phyloP scores from a whole-genome alignment of 345 rosid species.

The Carallia pectinifolia region DNA sequence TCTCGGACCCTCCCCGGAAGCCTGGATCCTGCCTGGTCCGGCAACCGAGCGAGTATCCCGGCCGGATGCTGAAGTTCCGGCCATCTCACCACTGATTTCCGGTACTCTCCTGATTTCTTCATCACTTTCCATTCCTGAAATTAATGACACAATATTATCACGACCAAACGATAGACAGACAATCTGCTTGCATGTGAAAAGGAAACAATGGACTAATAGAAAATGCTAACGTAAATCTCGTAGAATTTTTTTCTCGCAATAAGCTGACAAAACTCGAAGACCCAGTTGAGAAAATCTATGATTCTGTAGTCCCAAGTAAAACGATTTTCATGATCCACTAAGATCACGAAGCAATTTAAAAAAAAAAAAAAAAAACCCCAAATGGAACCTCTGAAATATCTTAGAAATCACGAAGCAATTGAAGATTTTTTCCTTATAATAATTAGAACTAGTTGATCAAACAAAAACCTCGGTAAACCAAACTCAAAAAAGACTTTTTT shows the following conservation, averaged over 20 bases:
- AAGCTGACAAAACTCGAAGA: background rate
- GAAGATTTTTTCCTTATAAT: no score
- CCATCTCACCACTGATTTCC: constrained; percentile 68
- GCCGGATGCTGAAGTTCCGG: constrained; percentile 47
- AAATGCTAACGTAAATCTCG: constrained; percentile 1
- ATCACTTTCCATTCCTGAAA: constrained; percentile 84
- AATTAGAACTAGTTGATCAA: no score
- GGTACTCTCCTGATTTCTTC: constrained; percentile 97
- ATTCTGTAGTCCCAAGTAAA: constrained; percentile 8
- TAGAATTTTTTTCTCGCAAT: background rate
- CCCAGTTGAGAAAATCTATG: constrained; percentile 25
- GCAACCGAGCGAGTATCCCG: constrained; percentile 40
- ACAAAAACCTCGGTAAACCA: no score
- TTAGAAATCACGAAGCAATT: no score
- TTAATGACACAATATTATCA: background rate
- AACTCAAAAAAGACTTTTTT: no score
- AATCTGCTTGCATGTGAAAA: background rate
- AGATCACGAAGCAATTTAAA: background rate
- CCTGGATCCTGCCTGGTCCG: constrained; percentile 47
- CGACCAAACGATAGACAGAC: no score
- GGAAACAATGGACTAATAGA: background rate
- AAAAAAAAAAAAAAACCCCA: no score
- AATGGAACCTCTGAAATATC: no score
- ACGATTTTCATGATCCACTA: background rate
- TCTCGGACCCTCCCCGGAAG: constrained; percentile 56